A percentile compares a stretch with the other conserved stretches of the same genome.
Evolutionary conservation across 1,139 yeast species (phyloP).

Genomic region (Magnusiomyces tetraspermus): DNA sequence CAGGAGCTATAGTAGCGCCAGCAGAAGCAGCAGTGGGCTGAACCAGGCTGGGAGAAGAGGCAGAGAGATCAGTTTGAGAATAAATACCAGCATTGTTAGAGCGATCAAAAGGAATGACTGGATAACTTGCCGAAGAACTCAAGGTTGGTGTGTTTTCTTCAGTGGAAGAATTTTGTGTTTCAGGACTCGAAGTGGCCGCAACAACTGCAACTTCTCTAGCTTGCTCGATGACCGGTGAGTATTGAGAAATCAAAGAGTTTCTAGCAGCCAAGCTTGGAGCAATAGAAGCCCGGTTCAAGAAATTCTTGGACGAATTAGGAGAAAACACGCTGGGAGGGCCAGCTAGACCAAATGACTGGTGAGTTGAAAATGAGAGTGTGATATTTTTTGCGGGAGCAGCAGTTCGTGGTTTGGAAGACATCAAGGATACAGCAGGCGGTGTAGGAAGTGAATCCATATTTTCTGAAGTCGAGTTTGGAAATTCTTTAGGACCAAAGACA

Average conservation of each 20-base stretch:
- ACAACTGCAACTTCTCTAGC: conserved; percentile 15
- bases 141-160: background rate
- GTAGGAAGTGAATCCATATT: too few relatives aligned
- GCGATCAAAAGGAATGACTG: background rate
- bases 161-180: background rate
- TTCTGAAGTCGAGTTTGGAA: too few relatives aligned
- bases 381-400: too few relatives aligned
- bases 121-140: background rate
- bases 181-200: background rate
- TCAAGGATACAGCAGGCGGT: too few relatives aligned
- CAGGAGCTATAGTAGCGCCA: background rate
- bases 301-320: background rate
- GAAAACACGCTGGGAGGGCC: background rate
- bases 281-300: conserved; percentile 6
- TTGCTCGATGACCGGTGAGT: conserved; percentile 17
- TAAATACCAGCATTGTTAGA: background rate
- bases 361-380: too few relatives aligned
- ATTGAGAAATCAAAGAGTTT: conserved; percentile 15
- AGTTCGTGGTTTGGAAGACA: too few relatives aligned
- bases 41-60: background rate
- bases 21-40: background rate
- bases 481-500: too few relatives aligned
- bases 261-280: conserved; percentile 16
- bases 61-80: background rate
- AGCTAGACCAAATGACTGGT: background rate